These are phyloP conservation scores for Colletotrichum tropicale DNA, from an alignment of 2,329 filamentous ascomycete genomes.

Conservation along the genomic window DNA sequence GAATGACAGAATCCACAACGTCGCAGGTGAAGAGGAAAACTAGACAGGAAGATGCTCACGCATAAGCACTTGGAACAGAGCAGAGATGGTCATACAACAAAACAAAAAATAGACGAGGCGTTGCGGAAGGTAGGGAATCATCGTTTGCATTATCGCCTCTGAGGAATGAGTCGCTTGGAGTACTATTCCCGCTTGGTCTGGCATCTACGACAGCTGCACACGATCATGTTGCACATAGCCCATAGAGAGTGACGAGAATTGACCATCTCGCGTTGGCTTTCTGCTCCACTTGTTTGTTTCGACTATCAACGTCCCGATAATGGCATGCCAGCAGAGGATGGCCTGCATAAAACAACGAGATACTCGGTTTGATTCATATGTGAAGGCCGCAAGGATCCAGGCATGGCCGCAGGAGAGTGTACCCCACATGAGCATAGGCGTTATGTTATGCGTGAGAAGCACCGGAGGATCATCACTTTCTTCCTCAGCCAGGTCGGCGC, in stretches of 20 bases:
- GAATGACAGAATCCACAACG: conserved; percentile 5
- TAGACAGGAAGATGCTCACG: neutral
- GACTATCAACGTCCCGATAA: neutral
- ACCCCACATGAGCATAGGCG: neutral
- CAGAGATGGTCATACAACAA: neutral
- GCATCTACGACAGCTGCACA: neutral
- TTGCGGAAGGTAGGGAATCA: neutral
- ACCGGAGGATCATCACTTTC: neutral
- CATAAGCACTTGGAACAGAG: neutral
- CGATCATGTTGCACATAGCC: neutral
- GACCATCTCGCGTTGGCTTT: neutral
- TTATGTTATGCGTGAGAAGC: neutral
- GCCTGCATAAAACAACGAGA: neutral
- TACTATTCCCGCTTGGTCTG: neutral
- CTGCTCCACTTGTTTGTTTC: neutral
- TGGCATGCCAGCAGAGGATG: neutral
- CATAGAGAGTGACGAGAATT: neutral
- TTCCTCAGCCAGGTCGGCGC: neutral
- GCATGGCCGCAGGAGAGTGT: neutral
- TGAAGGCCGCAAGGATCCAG: neutral
- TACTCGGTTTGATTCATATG: neutral
- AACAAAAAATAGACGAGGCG: conserved; percentile 1
- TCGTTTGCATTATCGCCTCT: neutral
- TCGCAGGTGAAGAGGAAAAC: conserved; percentile 7
- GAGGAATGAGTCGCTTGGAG: neutral